These are phyloP conservation scores for Heritiera littoralis DNA, from an alignment of 345 rosid genomes.

Conservation along the genomic window DNA sequence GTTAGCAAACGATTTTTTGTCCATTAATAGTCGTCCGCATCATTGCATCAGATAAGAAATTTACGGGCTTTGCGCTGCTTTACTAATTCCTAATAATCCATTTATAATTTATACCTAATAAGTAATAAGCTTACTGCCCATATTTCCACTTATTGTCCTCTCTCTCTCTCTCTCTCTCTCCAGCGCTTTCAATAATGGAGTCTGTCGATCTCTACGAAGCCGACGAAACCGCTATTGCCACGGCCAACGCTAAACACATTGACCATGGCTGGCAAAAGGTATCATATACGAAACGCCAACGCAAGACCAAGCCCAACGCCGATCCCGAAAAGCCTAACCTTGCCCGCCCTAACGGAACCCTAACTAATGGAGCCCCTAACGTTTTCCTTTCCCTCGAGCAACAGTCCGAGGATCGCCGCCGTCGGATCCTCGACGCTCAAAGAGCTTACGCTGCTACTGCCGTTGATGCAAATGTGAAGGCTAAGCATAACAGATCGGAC, in stretches of 20 bases:
- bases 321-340: constrained; percentile 25
- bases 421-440: constrained; percentile 43
- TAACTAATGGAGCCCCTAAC: constrained; percentile 31
- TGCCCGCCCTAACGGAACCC: constrained; percentile 22
- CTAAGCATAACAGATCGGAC: constrained; percentile 35
- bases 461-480: constrained; percentile 19
- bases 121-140: no score
- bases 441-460: constrained; percentile 27
- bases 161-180: not conserved
- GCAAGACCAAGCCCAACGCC: constrained; percentile 45
- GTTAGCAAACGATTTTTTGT: not conserved
- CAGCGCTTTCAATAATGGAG: constrained; percentile 6
- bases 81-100: not conserved
- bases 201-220: constrained; percentile 24
- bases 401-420: constrained; percentile 55
- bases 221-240: constrained; percentile 27
- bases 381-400: constrained; percentile 54
- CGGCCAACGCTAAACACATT: constrained; percentile 22
- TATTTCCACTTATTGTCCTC: not conserved
- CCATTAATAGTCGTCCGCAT: not conserved
- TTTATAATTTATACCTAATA: not conserved
- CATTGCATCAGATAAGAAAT: not conserved
- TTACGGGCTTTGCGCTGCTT: not conserved
- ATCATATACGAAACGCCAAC: constrained; percentile 60
- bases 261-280: constrained; percentile 86